Conservation (phyloP, 2,329 filamentous ascomycete genomes). For the Alternaria burnsii region DNA sequence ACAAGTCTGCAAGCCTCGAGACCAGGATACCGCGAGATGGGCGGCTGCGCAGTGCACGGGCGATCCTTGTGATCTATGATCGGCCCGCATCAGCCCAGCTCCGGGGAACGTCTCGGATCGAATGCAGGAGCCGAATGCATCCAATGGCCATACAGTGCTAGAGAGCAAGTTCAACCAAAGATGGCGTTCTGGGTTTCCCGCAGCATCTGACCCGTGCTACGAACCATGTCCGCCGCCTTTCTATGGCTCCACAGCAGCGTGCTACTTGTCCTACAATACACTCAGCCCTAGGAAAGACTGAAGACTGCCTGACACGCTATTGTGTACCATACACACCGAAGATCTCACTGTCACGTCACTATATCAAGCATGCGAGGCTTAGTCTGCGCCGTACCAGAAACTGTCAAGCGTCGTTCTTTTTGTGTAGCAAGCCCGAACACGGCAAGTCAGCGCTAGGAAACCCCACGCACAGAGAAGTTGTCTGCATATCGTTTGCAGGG, state of each 20-base stretch:
- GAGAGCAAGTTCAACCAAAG: neutral
- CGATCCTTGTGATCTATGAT: conserved; percentile 4
- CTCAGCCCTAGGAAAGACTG: conserved; percentile 13
- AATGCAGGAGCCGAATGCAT: conserved; percentile 6
- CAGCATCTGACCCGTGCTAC: conserved; percentile 9
- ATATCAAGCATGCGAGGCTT: conserved; percentile 21
- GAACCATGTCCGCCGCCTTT: conserved; percentile 1
- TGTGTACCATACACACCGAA: conserved; percentile 12
- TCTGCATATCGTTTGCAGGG: conserved; percentile 18
- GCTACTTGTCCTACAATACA: conserved; percentile 18
- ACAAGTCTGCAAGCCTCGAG: neutral
- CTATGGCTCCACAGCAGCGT: conserved; percentile 12
- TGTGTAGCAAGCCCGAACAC: conserved; percentile 22
- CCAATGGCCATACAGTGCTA: conserved; percentile 10
- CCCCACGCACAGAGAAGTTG: conserved; percentile 13
- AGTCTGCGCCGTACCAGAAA: conserved; percentile 7
- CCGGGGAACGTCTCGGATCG: neutral
- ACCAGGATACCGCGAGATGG: conserved; percentile 5
- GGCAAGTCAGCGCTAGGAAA: conserved; percentile 34
- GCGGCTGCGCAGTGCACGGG: conserved; percentile 4
- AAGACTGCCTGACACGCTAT: conserved; percentile 14
- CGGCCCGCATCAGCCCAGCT: conserved; percentile 12
- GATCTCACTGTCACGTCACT: conserved; percentile 11
- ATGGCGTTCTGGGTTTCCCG: neutral
- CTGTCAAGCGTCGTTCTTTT: conserved; percentile 26